A percentile compares a stretch with the other conserved stretches of the same genome.
Evolutionary conservation across 257 asterid genomes (phyloP).

Genomic region (Scutellaria baicalensis): DNA sequence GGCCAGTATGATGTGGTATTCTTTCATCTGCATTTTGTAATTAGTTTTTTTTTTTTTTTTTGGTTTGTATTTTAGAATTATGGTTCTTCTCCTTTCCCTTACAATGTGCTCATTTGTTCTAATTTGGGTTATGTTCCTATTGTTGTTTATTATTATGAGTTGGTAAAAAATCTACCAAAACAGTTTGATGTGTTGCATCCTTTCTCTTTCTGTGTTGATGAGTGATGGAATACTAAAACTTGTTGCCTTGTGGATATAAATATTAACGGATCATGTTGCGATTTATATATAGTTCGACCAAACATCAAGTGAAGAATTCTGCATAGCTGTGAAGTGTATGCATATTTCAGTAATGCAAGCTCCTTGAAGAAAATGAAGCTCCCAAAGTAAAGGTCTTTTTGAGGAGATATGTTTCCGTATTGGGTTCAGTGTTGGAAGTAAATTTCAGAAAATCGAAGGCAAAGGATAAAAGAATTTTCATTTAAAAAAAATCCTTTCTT

Average conservation of each 20-base stretch:
- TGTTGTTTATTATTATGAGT: background rate
- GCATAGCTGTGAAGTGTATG: constrained; percentile 4
- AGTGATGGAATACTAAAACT: background rate
- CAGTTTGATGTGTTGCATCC: background rate
- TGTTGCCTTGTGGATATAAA: background rate
- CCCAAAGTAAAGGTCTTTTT: constrained; percentile 4
- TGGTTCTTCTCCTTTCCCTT: background rate
- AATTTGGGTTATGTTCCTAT: background rate
- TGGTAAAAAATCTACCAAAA: constrained; percentile 4
- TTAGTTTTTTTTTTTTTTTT: too few relatives aligned
- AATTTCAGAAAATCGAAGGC: background rate
- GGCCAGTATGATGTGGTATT: background rate
- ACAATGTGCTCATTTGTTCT: background rate
- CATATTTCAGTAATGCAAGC: constrained; percentile 12
- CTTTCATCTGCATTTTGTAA: background rate
- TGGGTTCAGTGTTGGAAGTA: background rate
- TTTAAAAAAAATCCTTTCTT: background rate
- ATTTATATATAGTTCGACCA: constrained; percentile 4
- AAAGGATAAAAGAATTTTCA: background rate
- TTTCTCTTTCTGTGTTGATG: background rate
- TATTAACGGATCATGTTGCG: background rate
- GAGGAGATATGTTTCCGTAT: background rate
- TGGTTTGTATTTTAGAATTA: background rate
- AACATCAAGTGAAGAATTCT: constrained; percentile 12
- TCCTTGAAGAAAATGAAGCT: constrained; percentile 4